Conservation (phyloP, 352 stramenopile genomes). For the Aphanomyces astaci region DNA sequence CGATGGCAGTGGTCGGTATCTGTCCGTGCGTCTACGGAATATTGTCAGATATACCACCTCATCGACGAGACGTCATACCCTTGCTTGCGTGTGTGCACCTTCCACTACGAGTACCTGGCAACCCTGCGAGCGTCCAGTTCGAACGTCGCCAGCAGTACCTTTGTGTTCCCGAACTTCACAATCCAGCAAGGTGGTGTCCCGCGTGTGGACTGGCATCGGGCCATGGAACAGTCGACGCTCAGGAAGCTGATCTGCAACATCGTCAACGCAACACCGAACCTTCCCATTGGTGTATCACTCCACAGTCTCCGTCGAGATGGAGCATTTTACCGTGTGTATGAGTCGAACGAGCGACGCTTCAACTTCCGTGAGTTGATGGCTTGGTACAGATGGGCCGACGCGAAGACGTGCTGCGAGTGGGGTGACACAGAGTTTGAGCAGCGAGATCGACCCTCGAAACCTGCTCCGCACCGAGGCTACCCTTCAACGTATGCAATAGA, state of each 20-base stretch:
- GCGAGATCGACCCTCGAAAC: background rate
- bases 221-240: background rate
- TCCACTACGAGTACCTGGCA: background rate
- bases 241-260: background rate
- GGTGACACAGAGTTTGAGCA: background rate
- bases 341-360: background rate
- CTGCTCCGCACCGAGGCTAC: background rate
- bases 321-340: background rate
- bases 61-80: background rate
- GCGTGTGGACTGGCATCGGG: background rate
- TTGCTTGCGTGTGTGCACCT: background rate
- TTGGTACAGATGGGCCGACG: background rate
- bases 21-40: background rate
- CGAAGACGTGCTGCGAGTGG: background rate
- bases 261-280: background rate
- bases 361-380: slow-evolving; percentile 4
- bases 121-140: background rate
- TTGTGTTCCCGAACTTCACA: background rate
- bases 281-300: background rate
- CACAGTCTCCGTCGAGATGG: slow-evolving; percentile 1
- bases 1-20: background rate
- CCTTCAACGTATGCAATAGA: background rate
- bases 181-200: background rate
- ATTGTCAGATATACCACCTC: background rate
- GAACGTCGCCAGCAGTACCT: background rate